Conservation (phyloP, 2,329 filamentous ascomycete genomes). For the Tolypocladium tropicale region DNA sequence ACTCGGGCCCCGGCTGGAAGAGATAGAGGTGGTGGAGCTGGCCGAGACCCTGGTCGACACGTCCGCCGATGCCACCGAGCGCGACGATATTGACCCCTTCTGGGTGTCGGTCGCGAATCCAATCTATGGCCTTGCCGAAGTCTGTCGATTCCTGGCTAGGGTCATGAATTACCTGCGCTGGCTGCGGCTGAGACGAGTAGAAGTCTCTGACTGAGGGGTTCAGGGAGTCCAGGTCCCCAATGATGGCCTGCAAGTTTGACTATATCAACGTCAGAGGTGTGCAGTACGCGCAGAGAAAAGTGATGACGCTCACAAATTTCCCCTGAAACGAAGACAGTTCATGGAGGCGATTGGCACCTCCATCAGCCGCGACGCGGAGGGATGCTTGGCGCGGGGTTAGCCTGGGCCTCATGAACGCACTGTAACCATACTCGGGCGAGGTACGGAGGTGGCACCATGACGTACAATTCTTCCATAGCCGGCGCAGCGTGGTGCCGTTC, state of each 20-base stretch:
- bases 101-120: conserved; percentile 33
- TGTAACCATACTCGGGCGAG: neutral
- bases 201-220: conserved; percentile 49
- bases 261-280: conserved; percentile 11
- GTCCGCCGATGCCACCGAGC: conserved; percentile 75
- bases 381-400: conserved; percentile 33
- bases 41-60: conserved; percentile 86
- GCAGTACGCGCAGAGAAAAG: neutral
- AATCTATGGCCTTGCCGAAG: conserved; percentile 71
- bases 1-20: conserved; percentile 41
- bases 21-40: conserved; percentile 77
- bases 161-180: conserved; percentile 55
- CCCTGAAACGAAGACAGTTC: conserved; percentile 30
- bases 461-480: conserved; percentile 39
- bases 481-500: conserved; percentile 34
- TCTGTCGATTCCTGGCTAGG: conserved; percentile 84
- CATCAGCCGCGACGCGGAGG: conserved; percentile 75
- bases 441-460: neutral
- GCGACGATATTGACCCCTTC: conserved; percentile 56
- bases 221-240: conserved; percentile 88
- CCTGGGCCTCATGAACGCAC: neutral
- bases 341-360: conserved; percentile 71
- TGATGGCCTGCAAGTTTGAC: conserved; percentile 59
- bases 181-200: conserved; percentile 44
- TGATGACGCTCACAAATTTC: conserved; percentile 27